Percentiles rank a stretch among this genome's conserved stretches.
Evolutionary conservation across 2,329 filamentous ascomycete genomes (phyloP).

Genomic region (Fusarium transvaalense): DNA sequence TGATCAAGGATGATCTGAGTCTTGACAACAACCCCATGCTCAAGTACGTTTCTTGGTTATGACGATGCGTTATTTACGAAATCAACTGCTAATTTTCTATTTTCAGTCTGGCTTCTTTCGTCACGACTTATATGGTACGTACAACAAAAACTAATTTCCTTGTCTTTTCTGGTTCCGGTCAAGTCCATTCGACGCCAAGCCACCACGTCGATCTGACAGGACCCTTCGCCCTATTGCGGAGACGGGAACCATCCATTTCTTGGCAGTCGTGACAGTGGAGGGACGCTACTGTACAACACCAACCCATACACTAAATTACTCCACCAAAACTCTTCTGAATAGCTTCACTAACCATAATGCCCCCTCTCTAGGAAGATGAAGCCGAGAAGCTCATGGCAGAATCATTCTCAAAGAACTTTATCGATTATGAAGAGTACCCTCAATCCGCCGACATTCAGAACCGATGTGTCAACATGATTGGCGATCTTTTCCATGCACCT

Average conservation of each 20-base stretch:
- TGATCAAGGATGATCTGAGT: constrained; percentile 96
- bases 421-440: constrained; percentile 88
- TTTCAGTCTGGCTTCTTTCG: constrained; percentile 85
- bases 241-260: constrained; percentile 28
- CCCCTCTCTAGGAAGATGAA: constrained; percentile 78
- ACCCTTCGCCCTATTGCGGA: constrained; percentile 6
- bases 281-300: constrained; percentile 10
- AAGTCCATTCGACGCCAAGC: constrained; percentile 30
- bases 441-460: constrained; percentile 89
- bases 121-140: constrained; percentile 93
- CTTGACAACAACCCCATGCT: constrained; percentile 92
- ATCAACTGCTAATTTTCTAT: constrained; percentile 10
- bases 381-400: constrained; percentile 96
- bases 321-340: constrained; percentile 19
- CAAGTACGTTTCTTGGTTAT: constrained; percentile 64
- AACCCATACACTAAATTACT: constrained; percentile 12
- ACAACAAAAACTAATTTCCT: constrained; percentile 8
- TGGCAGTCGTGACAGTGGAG: constrained; percentile 32
- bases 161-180: constrained; percentile 12
- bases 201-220: constrained; percentile 1
- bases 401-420: constrained; percentile 94
- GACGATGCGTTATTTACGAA: background rate
- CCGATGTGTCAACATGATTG: constrained; percentile 92
- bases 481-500: constrained; percentile 86
- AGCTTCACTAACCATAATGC: constrained; percentile 40